phyloP scores from a whole-genome alignment of 306 rosid species.

The Vigna reflexopilosa region DNA sequence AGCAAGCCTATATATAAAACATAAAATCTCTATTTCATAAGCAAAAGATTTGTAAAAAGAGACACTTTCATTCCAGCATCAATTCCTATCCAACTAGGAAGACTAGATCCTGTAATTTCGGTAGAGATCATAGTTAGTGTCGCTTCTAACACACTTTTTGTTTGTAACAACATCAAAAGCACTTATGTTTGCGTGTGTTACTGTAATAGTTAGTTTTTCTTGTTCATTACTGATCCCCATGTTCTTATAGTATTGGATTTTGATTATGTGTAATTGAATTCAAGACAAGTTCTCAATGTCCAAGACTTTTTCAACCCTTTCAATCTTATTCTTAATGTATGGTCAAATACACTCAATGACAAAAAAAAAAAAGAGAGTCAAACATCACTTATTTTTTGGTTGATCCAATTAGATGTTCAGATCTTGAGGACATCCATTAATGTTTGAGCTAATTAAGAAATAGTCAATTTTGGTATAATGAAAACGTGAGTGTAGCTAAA shows the following conservation, averaged over 20 bases:
- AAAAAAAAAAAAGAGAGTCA: neutral
- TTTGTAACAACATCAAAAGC: neutral
- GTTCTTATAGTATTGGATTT: slow-evolving; percentile 24
- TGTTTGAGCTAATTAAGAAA: slow-evolving; percentile 14
- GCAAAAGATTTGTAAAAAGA: neutral
- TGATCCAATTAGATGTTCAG: slow-evolving; percentile 43
- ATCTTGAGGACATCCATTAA: slow-evolving; percentile 28
- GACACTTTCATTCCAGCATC: too few relatives aligned
- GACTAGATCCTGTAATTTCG: slow-evolving; percentile 41
- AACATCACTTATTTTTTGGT: slow-evolving; percentile 24
- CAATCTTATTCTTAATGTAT: slow-evolving; percentile 2
- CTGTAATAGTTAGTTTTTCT: neutral
- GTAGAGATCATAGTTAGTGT: neutral
- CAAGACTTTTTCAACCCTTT: slow-evolving; percentile 21
- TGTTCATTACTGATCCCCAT: slow-evolving; percentile 27
- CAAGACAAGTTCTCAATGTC: slow-evolving; percentile 16
- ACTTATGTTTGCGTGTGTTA: slow-evolving; percentile 2
- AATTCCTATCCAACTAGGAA: neutral
- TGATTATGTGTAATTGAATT: slow-evolving; percentile 1
- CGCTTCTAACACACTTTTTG: neutral
- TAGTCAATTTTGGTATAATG: neutral
- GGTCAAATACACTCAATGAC: slow-evolving; percentile 19
- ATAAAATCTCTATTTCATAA: neutral
- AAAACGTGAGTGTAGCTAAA: neutral
- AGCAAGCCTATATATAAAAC: neutral